phyloP scores from a whole-genome alignment of 2,329 filamentous ascomycete species.

The Pyrenochaeta sp. region DNA sequence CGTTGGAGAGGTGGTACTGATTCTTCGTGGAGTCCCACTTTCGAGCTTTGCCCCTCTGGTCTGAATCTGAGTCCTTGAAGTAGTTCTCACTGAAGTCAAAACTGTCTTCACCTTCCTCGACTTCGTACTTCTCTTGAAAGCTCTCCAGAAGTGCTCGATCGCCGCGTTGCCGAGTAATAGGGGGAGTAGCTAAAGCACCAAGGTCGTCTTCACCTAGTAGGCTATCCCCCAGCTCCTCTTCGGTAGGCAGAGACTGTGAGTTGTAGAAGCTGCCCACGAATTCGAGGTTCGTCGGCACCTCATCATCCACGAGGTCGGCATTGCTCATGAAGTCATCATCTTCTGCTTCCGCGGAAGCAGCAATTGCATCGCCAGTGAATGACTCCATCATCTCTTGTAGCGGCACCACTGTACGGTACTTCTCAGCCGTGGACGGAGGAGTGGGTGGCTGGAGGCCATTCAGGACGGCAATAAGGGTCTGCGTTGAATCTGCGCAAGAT shows the following conservation, averaged over 20 bases:
- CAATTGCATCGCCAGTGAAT: slow-evolving; percentile 86
- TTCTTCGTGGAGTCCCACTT: slow-evolving; percentile 83
- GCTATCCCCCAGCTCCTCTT: slow-evolving; percentile 54
- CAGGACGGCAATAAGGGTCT: slow-evolving; percentile 82
- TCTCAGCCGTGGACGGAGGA: slow-evolving; percentile 80
- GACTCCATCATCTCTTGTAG: slow-evolving; percentile 89
- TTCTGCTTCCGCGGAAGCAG: slow-evolving; percentile 55
- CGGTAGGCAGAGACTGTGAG: slow-evolving; percentile 49
- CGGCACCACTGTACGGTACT: slow-evolving; percentile 88
- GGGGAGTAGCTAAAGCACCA: slow-evolving; percentile 44
- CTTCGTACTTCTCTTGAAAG: slow-evolving; percentile 63
- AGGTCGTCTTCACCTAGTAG: slow-evolving; percentile 52
- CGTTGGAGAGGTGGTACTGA: slow-evolving; percentile 73
- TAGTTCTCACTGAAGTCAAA: slow-evolving; percentile 81
- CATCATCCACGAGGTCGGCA: slow-evolving; percentile 50
- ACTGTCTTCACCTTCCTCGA: slow-evolving; percentile 66
- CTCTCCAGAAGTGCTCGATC: slow-evolving; percentile 56
- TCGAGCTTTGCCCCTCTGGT: slow-evolving; percentile 72
- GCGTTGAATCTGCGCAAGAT: slow-evolving; percentile 95
- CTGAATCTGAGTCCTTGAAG: slow-evolving; percentile 69
- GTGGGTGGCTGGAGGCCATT: slow-evolving; percentile 84
- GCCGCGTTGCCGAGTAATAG: slow-evolving; percentile 41
- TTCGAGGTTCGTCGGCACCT: slow-evolving; percentile 49
- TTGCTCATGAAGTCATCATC: slow-evolving; percentile 49
- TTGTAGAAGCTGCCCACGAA: slow-evolving; percentile 67